Conservation (phyloP, 163 green algal species). For the Scenedesmus sp. region DNA sequence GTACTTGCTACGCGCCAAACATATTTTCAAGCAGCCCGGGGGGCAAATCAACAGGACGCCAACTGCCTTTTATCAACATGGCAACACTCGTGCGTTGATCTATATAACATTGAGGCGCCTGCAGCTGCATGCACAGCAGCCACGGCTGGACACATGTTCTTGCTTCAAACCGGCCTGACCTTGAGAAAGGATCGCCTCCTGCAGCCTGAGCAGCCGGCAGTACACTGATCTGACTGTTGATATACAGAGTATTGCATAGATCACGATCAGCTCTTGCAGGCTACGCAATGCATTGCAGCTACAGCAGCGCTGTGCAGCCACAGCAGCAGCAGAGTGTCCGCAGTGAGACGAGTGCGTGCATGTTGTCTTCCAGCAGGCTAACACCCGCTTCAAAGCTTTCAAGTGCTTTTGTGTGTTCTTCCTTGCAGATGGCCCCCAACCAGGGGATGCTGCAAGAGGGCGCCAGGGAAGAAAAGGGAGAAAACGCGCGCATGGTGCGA, state of each 20-base stretch:
- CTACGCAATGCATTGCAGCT: neutral
- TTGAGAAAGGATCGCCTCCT: neutral
- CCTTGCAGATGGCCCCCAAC: slow-evolving; percentile 58
- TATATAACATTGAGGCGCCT: neutral
- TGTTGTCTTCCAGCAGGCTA: neutral
- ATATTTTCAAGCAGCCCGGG: neutral
- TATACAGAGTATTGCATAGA: neutral
- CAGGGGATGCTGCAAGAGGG: slow-evolving; percentile 82
- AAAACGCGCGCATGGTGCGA: slow-evolving; percentile 93
- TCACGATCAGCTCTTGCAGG: neutral
- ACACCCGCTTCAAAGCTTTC: neutral
- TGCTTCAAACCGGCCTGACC: neutral
- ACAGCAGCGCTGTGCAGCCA: neutral
- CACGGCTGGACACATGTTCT: neutral
- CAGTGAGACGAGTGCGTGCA: neutral
- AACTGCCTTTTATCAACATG: neutral
- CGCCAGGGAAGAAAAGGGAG: slow-evolving; percentile 92
- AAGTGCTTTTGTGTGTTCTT: neutral
- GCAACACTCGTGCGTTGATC: neutral
- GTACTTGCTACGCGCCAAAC: slow-evolving; percentile 4
- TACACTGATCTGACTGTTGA: neutral
- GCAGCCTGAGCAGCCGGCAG: neutral
- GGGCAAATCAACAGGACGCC: neutral
- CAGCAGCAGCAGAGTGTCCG: neutral
- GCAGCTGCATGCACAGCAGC: slow-evolving; percentile 16